Percentiles rank a stretch among this genome's conserved stretches.
Conservation (phyloP, 2,329 filamentous ascomycete genomes). For the Exophiala aquamarina region DNA sequence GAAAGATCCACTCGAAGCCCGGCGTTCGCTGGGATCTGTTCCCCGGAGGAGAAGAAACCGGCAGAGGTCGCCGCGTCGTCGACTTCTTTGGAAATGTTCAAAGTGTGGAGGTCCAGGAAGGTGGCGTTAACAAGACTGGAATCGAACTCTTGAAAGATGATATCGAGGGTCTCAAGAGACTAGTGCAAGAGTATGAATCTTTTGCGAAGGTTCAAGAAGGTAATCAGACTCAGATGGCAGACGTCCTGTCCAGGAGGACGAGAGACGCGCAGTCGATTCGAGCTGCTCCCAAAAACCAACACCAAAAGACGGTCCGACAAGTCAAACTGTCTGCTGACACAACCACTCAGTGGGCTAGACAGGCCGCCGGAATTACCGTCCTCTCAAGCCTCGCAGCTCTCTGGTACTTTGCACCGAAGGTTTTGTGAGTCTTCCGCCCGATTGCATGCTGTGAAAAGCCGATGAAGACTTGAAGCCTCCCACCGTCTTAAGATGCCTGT, state of each 20-base stretch:
- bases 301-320: slow-evolving; percentile 12
- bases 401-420: slow-evolving; percentile 30
- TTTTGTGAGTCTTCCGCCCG: slow-evolving; percentile 17
- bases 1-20: slow-evolving; percentile 90
- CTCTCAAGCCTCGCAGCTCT: slow-evolving; percentile 31
- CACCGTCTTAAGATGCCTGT: too few species aligned
- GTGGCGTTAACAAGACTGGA: slow-evolving; percentile 54
- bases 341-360: slow-evolving; percentile 26
- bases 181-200: slow-evolving; percentile 53
- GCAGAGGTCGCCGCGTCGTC: slow-evolving; percentile 78
- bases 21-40: slow-evolving; percentile 97
- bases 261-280: not conserved
- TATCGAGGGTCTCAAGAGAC: slow-evolving; percentile 66
- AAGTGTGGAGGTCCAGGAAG: slow-evolving; percentile 79
- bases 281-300: slow-evolving; percentile 3
- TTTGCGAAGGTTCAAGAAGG: slow-evolving; percentile 24
- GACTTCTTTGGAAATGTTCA: slow-evolving; percentile 99
- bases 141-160: slow-evolving; percentile 62
- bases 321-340: slow-evolving; percentile 24
- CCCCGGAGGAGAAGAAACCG: slow-evolving; percentile 73
- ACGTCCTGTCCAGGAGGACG: slow-evolving; percentile 12
- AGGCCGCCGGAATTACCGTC: slow-evolving; percentile 29
- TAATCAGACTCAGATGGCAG: slow-evolving; percentile 22
- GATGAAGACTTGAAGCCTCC: too few species aligned
- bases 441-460: too few species aligned